Evolutionary conservation across 2,329 filamentous ascomycete species (phyloP).

Genomic region (Pyrenochaeta sp.): DNA sequence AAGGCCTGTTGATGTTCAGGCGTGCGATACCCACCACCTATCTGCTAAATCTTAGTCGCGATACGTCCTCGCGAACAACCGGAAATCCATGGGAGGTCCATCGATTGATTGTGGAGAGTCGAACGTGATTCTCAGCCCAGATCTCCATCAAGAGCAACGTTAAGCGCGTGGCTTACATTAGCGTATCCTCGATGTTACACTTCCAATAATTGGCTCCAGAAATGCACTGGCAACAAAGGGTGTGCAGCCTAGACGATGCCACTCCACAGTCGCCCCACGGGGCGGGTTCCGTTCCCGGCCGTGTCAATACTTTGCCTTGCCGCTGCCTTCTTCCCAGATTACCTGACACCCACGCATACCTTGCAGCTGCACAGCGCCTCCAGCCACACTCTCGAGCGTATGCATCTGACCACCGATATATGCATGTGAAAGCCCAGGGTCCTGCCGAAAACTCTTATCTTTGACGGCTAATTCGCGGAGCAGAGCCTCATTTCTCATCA

Average conservation of each 20-base stretch:
- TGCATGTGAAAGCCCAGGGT: background rate
- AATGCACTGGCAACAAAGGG: background rate
- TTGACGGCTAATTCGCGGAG: background rate
- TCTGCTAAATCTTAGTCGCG: too few relatives aligned
- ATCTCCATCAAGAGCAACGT: background rate
- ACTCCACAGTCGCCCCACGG: background rate
- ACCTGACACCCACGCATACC: background rate
- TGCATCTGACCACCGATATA: background rate
- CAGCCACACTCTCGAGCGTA: too few relatives aligned
- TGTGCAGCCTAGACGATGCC: background rate
- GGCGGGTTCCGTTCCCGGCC: background rate
- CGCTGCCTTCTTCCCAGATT: slow-evolving; percentile 2
- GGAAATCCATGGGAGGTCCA: too few relatives aligned
- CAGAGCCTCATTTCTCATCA: background rate
- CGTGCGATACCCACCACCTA: too few relatives aligned
- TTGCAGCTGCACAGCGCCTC: background rate
- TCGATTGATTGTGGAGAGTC: too few relatives aligned
- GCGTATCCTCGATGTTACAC: background rate
- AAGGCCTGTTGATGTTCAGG: too few relatives aligned
- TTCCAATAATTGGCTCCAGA: background rate
- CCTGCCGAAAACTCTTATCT: too few relatives aligned
- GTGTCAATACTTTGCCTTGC: background rate
- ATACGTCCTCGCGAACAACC: too few relatives aligned
- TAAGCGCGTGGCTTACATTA: background rate
- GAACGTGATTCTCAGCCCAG: too few relatives aligned